Base-by-base conservation (phyloP, 345 rosid species). In the Aegle marmelos region DNA sequence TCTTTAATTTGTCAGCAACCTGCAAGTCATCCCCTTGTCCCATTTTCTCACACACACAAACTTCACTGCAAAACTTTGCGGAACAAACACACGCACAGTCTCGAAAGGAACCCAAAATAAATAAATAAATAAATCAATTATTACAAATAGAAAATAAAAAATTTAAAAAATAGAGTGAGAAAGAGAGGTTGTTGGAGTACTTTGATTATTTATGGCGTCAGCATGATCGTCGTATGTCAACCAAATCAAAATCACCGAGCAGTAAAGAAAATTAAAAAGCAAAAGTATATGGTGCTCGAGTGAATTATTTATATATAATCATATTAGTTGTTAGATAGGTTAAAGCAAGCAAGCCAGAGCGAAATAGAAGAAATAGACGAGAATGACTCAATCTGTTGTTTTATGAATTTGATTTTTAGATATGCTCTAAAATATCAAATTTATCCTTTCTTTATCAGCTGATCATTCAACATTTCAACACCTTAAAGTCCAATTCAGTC, bases 141-240 rank as follows among this genome's bases (percentile, higher is more conserved):
- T 7, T 56, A 19, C 25, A 56, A 56, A 56, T 56, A 19, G 22
- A 56, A 19, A 54, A 54, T 50, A 17, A 53, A 8, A 17, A 53
- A 54, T n/a, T n/a, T n/a, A 9, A 7, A 54, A 21, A n/a, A 56
- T 7, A 56, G 60, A 2, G 25, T 0, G 13, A 25, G 13, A 59
- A 27, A 27, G 64, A 60, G 64, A 60, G 64, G 64, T 11, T 10
- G 33, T 5, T 60, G 17, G 2, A 6, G 70, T 10, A 22, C 28
- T 39, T 11, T 36, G 54, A 69, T 53, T 70, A 50, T 9, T 11
- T 45, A 13, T 45, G 17, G 50, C 75, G 75, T 71, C 75, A 33
- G 56, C 75, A 9, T 30, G 61, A 33, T 71, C 62, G 75, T 71
- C 75, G 21, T 54, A 3, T n/a, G 37, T 71, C 75, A 71, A 71